Evolutionary conservation across 805 yeast genomes (phyloP).

Genomic region (Nakazawaea anatomiae): DNA sequence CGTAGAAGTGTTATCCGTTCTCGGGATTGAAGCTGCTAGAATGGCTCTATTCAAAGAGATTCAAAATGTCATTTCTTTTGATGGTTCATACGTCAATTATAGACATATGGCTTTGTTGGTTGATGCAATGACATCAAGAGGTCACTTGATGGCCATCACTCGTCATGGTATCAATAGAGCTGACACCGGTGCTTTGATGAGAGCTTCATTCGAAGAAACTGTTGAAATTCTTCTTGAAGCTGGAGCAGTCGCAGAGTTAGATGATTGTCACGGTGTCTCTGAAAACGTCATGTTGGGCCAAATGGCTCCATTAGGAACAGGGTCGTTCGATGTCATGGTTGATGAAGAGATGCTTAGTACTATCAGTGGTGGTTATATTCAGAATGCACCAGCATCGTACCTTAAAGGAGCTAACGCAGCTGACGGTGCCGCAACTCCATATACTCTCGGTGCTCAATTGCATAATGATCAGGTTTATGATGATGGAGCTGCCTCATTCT

Average conservation of each 20-base stretch:
- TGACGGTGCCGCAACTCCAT: conserved; percentile 91
- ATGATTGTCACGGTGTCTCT: conserved; percentile 97
- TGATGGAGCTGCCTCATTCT: conserved; percentile 71
- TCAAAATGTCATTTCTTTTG: conserved; percentile 95
- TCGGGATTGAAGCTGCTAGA: conserved; percentile 98
- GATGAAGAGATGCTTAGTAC: conserved; percentile 80
- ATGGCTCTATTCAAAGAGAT: conserved; percentile 91
- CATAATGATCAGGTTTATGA: conserved; percentile 38
- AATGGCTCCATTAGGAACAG: conserved; percentile 98
- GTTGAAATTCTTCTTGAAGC: conserved; percentile 97
- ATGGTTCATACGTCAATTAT: conserved; percentile 98
- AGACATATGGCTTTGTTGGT: conserved; percentile 97
- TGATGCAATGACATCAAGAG: conserved; percentile 98
- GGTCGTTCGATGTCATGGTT: conserved; percentile 92
- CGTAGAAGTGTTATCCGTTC: conserved; percentile 88
- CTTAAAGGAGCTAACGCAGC: conserved; percentile 36
- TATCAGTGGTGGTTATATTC: conserved; percentile 45
- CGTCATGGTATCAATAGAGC: conserved; percentile 99
- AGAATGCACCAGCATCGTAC: conserved; percentile 30
- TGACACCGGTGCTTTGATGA: conserved; percentile 98
- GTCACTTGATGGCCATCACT: conserved; percentile 96
- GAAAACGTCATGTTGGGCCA: conserved; percentile 97
- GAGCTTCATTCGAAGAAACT: conserved; percentile 98
- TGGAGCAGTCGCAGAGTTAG: conserved; percentile 96
- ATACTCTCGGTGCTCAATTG: conserved; percentile 61